Evolutionary conservation across 495 filamentous ascomycete genomes (phyloP).

Genomic region (Neurospora sp.): DNA sequence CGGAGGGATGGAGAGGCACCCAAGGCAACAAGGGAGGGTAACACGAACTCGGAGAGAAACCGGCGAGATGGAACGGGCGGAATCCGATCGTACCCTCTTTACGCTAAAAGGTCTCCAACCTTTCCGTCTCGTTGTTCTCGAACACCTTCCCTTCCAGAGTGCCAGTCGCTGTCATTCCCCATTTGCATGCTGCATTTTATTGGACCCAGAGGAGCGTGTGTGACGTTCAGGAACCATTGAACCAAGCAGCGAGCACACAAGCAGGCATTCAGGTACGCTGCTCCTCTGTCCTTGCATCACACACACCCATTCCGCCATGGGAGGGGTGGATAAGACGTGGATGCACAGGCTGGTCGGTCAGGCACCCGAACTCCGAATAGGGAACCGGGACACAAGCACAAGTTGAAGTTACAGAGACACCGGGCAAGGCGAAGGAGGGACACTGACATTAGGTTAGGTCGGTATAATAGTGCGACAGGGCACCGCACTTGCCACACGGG

Average conservation of each 20-base stretch:
- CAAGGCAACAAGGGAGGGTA: not conserved
- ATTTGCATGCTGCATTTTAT: not conserved
- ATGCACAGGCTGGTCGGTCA: not conserved
- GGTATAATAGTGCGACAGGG: not conserved
- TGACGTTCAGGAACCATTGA: not conserved
- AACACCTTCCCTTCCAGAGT: not conserved
- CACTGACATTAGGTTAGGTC: not conserved
- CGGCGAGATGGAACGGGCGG: slow-evolving; percentile 1
- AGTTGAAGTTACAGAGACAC: not conserved
- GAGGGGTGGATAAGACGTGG: not conserved
- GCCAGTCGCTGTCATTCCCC: not conserved
- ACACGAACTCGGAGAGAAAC: slow-evolving; percentile 1
- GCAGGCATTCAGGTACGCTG: not conserved
- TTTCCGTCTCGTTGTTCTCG: not conserved
- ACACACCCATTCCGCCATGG: not conserved
- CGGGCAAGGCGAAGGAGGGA: not conserved
- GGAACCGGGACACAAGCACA: not conserved
- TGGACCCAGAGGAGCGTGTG: not conserved
- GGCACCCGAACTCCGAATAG: not conserved
- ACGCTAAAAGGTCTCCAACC: not conserved
- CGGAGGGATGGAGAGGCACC: not conserved
- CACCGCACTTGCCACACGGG: not conserved
- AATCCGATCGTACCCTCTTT: not conserved
- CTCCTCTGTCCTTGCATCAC: not conserved
- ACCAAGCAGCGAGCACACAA: not conserved